Base-by-base conservation (phyloP, 2,329 filamentous ascomycete species). In the Coleophoma cylindrospora region DNA sequence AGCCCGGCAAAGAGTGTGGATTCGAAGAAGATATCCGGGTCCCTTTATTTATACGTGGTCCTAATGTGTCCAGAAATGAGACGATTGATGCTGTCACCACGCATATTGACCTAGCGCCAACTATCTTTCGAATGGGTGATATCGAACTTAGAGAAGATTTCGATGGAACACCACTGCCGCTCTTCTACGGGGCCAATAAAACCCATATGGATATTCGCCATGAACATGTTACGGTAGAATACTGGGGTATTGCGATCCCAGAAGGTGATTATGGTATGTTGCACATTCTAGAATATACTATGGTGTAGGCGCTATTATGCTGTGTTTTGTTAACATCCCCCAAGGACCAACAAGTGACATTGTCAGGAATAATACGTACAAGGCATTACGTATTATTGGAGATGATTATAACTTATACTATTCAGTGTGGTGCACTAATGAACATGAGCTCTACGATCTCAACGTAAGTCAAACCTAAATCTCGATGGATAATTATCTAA, bases 351-450 rank as follows among this genome's bases (percentile, higher is more conserved):
- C 8, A 33, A 21, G 10, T 15, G 47, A 46, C 13, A 17, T 38
- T 10, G 34, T 57, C 6, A 13, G 34, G n/a, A 72, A 72, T 53
- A 76, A 76, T 53, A 76, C 73, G 0, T 77, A 76, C 62, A 77
- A 77, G 54, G 67, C 62, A 0, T 49, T 76, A 1, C 65, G 74
- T 13, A 54, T 77, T 1, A 61, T 73, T 13, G 64, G 68, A 0
- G 53, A 69, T 1, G 65, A 67, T 3, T 86, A 86, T 58, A 79
- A 75, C 57, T 61, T 86, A 5, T 80, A 81, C 53, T 87, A 87
- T 57, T 75, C 80, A 0, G 79, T 86, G 0, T 87, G 83, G 82
- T 88, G 84, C 58, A 84, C 67, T 14, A 79, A 80, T 43, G 82
- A 86, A 58, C 76, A 79, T 45, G 82, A 87, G 62, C 71, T 85